Evolutionary conservation across 208 protist genomes (phyloP), one percentile per base, ranked within the genome.

Genomic region (Crithidia acanthocephali): DNA sequence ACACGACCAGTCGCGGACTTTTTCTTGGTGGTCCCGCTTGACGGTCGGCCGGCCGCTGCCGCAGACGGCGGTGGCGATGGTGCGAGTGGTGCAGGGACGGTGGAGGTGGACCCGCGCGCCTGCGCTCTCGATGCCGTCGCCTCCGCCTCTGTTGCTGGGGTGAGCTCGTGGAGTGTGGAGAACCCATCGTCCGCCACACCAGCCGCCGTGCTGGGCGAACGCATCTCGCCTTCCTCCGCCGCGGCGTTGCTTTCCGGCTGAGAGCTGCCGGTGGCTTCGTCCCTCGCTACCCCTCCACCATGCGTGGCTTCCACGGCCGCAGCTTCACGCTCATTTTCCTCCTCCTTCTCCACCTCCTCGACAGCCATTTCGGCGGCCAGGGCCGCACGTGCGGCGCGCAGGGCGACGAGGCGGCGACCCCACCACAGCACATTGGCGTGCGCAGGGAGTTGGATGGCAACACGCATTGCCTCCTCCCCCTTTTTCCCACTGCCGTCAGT

Each of bases 401-500:
- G 61, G 6, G 45, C 52, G 13, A 55, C 57, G 15, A 70, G 6
- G 50, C 61, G 66, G 11, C 59, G 74, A 6, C 55, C 28, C 61
- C 66, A 64, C 66, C 68, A 80, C 35, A 61, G 67, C 47, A 44
- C 59, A 37, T 57, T 69, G 28, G 37, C 53, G 32, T 69, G 13
- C 15, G 18, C 47, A 0, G 74, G 74, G 22, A 80, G 61, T 27
- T 73, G 74, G 20, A 80, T 63, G 6, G 74, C 67, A 20, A 80
- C 72, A 60, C 53, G 42, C 33, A 77, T 51, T 1, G 30, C 28
- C 7, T 66, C 53, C 47, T 5, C 13, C 37, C 13, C 37, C 37
- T 15, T 63, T 6, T 11, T 44, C 11, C 44, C 55, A 27, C 2
- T 20, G n/a, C 3, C 32, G 18, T 2, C 11, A 23, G 65, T 28